A percentile compares a stretch with the other conserved stretches of the same genome.
Conservation (phyloP, 345 rosid species). For the Gossypium raimondii region DNA sequence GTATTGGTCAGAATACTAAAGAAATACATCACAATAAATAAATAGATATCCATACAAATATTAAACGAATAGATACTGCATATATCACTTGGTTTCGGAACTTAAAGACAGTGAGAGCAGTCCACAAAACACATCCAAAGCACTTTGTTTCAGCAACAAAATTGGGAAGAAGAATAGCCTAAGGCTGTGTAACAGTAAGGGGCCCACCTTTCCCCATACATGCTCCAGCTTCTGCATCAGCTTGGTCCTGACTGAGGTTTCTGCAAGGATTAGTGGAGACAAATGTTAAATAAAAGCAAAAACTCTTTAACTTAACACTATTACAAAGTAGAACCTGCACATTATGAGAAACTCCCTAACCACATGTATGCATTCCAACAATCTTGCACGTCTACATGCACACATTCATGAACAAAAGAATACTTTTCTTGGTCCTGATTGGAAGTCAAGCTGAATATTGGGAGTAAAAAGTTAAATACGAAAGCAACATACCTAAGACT, state of each 20-base stretch:
- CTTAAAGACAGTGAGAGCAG: background rate
- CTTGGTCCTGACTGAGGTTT: constrained; percentile 43
- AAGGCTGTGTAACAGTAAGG: constrained; percentile 5
- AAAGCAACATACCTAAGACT: constrained; percentile 59
- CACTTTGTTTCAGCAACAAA: background rate
- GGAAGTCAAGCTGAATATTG: background rate
- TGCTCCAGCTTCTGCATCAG: constrained; percentile 28
- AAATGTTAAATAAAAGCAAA: background rate
- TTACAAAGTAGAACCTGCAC: background rate
- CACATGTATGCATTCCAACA: background rate
- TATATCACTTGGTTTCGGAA: constrained; percentile 1
- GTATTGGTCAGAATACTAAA: background rate
- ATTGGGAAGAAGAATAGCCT: background rate
- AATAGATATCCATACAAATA: background rate
- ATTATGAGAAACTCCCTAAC: background rate
- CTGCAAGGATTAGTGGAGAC: constrained; percentile 31
- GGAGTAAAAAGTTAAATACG: background rate
- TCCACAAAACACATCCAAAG: background rate
- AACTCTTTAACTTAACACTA: background rate
- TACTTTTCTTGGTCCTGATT: background rate
- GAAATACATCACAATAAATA: background rate
- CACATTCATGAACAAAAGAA: constrained; percentile 8
- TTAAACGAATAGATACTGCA: background rate
- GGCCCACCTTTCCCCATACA: constrained; percentile 39
- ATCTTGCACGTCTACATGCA: background rate